Conservation (phyloP, 352 stramenopile species). For the Pelagophyceae sp. region DNA sequence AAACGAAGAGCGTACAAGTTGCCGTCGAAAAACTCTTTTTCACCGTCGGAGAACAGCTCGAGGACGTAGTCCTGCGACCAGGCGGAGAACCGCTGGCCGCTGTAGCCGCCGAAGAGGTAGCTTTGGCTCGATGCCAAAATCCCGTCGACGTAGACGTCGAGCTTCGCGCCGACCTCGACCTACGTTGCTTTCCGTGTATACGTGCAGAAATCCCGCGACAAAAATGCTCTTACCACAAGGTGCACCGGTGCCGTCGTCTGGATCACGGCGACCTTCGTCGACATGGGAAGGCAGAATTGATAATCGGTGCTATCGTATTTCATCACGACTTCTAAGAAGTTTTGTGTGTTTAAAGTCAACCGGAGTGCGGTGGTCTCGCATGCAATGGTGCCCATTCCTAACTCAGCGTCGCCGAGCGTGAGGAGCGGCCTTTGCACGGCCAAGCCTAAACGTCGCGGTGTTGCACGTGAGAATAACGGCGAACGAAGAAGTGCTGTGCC, state of each 20-base stretch:
- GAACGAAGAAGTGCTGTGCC: not conserved
- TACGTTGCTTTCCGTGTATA: not conserved
- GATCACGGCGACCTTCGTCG: not conserved
- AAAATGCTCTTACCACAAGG: not conserved
- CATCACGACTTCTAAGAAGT: not conserved
- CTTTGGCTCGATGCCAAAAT: not conserved
- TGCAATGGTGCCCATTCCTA: not conserved
- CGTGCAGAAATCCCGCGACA: not conserved
- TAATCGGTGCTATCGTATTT: not conserved
- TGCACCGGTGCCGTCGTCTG: not conserved
- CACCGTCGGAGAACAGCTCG: constrained; percentile 7
- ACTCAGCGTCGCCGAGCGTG: not conserved
- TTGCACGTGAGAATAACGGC: not conserved
- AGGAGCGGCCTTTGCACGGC: too few relatives aligned
- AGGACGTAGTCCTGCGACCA: not conserved
- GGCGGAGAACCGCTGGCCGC: not conserved
- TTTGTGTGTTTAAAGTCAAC: not conserved
- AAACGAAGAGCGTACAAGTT: not conserved
- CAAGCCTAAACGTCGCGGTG: too few relatives aligned
- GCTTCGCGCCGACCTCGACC: not conserved
- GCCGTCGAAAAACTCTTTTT: not conserved
- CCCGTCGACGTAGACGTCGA: constrained; percentile 8
- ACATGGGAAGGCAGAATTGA: not conserved
- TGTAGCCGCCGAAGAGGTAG: not conserved
- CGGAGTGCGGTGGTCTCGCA: too few relatives aligned